Base-by-base conservation (phyloP, 306 rosid species). In the Prunus padus region DNA sequence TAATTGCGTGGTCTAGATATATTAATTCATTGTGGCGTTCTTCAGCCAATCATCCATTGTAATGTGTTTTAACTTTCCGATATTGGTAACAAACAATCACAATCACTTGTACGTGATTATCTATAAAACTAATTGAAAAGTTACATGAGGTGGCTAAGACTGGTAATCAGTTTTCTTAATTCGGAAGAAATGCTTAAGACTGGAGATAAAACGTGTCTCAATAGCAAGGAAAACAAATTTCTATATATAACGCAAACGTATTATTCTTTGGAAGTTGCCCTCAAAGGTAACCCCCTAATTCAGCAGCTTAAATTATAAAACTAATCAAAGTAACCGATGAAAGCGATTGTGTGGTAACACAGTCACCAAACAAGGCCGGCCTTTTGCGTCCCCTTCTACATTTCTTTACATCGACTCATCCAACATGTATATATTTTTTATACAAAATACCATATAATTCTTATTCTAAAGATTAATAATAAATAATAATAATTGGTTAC, bases 361-460 rank as follows among this genome's bases (percentile, higher is more conserved):
- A 71, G 64, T 71, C 65, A 71, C 6, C 50, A n/a, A 52, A 50
- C 50, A 23, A 42, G 40, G 66, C 76, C 62, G 42, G 25, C 54
- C 55, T 40, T 40, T 56, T 40, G 40, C 4, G 46, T 7, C 8
- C 64, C 64, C 9, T 59, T 59, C 42, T 11, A 30, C 44, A 70
- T 51, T 22, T 42, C 54, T n/a, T 28, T 33, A 28, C 67, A 8
- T 62, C 9, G 18, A 26, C 37, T 59, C 10, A 59, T 59, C 19
- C 64, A 59, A 14, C 18, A 25, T 25, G 1, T 59, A 57, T 23
- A 4, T 4, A 57, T 20, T 4, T 59, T 42, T 22, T 5, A 11
- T 59, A 26, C 10, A 8, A 25, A 23, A 22, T 59, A 59, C 14
- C 12, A 59, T 55, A 55, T 55, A 25, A 51, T 55, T 55, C 25